Conservation (phyloP, 2,329 filamentous ascomycete species). For the Talaromyces sp. region DNA sequence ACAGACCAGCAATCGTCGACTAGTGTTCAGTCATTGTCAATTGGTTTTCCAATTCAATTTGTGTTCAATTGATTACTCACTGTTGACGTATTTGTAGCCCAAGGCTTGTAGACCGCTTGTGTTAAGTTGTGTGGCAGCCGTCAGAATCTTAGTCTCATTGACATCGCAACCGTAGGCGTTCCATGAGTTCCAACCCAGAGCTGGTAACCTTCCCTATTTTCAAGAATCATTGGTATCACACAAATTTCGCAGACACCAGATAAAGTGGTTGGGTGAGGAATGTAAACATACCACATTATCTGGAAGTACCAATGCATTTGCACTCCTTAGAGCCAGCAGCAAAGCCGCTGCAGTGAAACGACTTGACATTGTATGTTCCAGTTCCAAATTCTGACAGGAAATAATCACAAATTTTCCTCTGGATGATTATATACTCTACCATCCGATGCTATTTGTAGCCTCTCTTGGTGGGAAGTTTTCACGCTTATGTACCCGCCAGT, state of each 20-base stretch:
- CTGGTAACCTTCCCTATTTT: conserved; percentile 28
- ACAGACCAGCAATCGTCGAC: conserved; percentile 62
- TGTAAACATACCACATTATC: conserved; percentile 28
- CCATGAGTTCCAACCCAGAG: conserved; percentile 47
- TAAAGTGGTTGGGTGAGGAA: not conserved
- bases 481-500: not conserved
- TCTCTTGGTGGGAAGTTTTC: too few species aligned
- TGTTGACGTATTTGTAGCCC: conserved; percentile 50
- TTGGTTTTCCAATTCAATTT: not conserved
- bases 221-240: not conserved
- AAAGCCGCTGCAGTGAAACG: conserved; percentile 12
- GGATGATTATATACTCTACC: not conserved
- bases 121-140: conserved; percentile 46
- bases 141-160: conserved; percentile 45
- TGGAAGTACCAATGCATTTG: conserved; percentile 26
- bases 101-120: conserved; percentile 47
- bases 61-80: conserved; percentile 17
- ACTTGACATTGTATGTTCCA: not conserved
- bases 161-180: conserved; percentile 51
- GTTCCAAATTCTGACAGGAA: not conserved
- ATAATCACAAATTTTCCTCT: not conserved
- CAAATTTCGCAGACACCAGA: not conserved
- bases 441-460: too few species aligned
- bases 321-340: conserved; percentile 22
- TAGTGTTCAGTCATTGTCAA: conserved; percentile 11